Conservation (phyloP, 805 yeast species). For the Teunomyces aglyptinius region DNA sequence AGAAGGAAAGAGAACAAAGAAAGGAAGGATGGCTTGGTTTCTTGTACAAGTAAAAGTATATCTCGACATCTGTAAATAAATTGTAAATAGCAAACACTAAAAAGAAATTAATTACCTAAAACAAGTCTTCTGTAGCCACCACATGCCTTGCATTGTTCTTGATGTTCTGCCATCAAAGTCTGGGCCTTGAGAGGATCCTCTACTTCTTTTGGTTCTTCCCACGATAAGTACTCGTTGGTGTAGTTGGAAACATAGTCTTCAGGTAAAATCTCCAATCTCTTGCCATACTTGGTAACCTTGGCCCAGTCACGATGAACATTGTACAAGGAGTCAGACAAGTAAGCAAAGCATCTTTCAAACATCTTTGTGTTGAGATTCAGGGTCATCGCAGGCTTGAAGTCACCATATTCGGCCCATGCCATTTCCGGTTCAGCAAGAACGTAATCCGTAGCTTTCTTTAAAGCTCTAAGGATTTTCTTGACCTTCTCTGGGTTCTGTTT, state of each 20-base stretch:
- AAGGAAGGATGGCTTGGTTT: constrained; percentile 60
- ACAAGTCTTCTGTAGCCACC: constrained; percentile 51
- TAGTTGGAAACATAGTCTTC: constrained; percentile 49
- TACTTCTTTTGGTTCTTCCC: constrained; percentile 48
- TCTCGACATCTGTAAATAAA: background rate
- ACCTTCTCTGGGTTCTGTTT: constrained; percentile 47
- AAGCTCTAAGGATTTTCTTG: constrained; percentile 43
- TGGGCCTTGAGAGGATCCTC: constrained; percentile 49
- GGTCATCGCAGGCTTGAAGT: constrained; percentile 49
- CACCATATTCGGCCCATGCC: constrained; percentile 47
- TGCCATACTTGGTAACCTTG: constrained; percentile 55
- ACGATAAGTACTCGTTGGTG: constrained; percentile 48
- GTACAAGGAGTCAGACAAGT: constrained; percentile 50
- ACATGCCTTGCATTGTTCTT: constrained; percentile 43
- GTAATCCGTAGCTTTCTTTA: constrained; percentile 51
- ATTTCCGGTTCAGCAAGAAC: constrained; percentile 42
- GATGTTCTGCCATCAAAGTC: constrained; percentile 45
- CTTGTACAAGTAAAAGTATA: constrained; percentile 43
- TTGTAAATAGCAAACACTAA: constrained; percentile 1
- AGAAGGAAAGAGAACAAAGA: constrained; percentile 63
- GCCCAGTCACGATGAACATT: constrained; percentile 58
- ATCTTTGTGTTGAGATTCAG: constrained; percentile 41
- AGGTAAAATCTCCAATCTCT: constrained; percentile 52
- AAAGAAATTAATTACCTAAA: background rate
- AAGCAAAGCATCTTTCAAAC: constrained; percentile 55